Base-by-base conservation (phyloP, 768 basidiomycete species). In the Calocybe cyanea region DNA sequence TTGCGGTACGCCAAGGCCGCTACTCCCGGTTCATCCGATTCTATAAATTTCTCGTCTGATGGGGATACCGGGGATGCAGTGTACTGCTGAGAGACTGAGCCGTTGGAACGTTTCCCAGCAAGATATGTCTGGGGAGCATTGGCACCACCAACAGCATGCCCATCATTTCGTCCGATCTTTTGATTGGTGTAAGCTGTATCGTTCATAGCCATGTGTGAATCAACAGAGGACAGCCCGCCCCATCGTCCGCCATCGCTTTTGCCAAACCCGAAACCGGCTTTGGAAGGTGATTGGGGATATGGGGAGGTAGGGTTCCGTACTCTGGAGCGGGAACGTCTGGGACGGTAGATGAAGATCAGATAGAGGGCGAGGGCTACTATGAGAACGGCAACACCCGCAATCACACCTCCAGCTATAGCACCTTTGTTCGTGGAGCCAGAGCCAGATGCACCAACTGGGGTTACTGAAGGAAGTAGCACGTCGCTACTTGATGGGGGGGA, bases 391-490 rank as follows among this genome's bases (percentile, higher is more conserved):
- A 70, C 54, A 2, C 68, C 76, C 4, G 77, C 81, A 3, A 83
- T 51, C 15, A 76, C 69, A 19, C 73, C 73, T 1, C 81, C 84
- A 4, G 69, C 72, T 20, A 85, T 75, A 7, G 68, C 66, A 0
- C 70, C 74, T 1, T 63, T 60, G 31, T 72, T 72, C 6, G 61
- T 56, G 3, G 55, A 49, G 6, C 58, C 39, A 4, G 61, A 46
- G n/a, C n/a, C n/a, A 3, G 62, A 38, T 19, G 54, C 58, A 18
- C 63, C 61, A 1, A 62, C 38, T 2, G 64, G 48, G 25, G 45
- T 43, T 2, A 21, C 20, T 4, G 38, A 44, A 17, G 53, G 19
- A 42, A 48, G 28, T 39, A 37, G 24, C 17, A 14, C 23, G 34
- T 24, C 44, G 24, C 46, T 47, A 19, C 43, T 28, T 35, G 34